Conservation (phyloP, 2,329 filamentous ascomycete species). For the Cadophora malorum region DNA sequence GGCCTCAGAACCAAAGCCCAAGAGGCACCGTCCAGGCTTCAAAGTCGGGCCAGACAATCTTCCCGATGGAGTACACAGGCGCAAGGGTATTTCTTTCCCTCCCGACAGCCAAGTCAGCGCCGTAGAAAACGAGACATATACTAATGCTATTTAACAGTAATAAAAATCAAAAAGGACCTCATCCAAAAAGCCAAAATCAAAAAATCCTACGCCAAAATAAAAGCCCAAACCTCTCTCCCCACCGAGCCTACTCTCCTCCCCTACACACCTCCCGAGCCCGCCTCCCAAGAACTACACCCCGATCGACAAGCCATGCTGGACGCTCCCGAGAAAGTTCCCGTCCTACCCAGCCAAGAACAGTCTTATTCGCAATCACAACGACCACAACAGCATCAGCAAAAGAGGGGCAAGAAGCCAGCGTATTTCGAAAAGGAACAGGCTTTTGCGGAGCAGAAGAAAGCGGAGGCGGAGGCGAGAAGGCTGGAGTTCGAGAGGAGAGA, state of each 20-base stretch:
- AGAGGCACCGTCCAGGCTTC: constrained; percentile 74
- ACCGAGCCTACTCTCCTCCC: constrained; percentile 26
- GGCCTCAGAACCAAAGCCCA: constrained; percentile 49
- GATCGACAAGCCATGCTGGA: constrained; percentile 65
- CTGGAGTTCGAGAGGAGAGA: constrained; percentile 58
- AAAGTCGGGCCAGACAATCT: constrained; percentile 87
- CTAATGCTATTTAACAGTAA: constrained; percentile 56
- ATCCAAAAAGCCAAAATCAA: constrained; percentile 94
- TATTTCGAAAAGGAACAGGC: constrained; percentile 48
- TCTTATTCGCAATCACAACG: constrained; percentile 19
- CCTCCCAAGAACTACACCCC: constrained; percentile 60
- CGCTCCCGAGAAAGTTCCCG: constrained; percentile 43
- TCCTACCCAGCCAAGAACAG: constrained; percentile 25
- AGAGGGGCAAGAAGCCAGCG: constrained; percentile 41
- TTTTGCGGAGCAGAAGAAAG: constrained; percentile 55
- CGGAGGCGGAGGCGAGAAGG: constrained; percentile 59
- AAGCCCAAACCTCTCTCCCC: constrained; percentile 54
- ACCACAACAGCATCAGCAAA: constrained; percentile 19
- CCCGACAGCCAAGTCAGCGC: too few species aligned
- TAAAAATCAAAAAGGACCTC: constrained; percentile 86
- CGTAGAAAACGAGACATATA: neutral
- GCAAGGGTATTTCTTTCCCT: constrained; percentile 64
- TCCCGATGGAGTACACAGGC: constrained; percentile 85
- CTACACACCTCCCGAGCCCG: constrained; percentile 31
- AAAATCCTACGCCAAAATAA: constrained; percentile 89